phyloP scores from a whole-genome alignment of 176 grass and related monocot genomes.

The Areca catechu region DNA sequence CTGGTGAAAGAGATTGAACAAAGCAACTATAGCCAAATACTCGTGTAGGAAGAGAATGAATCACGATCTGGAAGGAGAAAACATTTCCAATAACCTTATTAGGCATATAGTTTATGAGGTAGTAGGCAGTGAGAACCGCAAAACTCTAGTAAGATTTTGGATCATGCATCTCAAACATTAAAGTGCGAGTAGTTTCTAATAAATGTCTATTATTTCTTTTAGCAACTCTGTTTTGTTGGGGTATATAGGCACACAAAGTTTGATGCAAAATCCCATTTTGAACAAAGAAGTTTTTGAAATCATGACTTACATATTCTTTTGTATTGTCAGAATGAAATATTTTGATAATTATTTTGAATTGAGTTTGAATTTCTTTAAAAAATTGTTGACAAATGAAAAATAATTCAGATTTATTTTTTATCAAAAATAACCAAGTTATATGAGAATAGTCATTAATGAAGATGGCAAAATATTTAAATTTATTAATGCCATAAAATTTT shows the following conservation, averaged over 20 bases:
- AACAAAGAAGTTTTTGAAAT: not conserved
- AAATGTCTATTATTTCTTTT: not conserved
- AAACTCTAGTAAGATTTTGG: no score
- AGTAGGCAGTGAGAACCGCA: no score
- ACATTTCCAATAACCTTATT: no score
- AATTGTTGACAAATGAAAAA: not conserved
- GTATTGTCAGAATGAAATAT: not conserved
- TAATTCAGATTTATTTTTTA: not conserved
- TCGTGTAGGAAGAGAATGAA: no score
- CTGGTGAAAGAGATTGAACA: no score
- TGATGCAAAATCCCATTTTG: no score
- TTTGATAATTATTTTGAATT: not conserved
- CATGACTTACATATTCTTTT: not conserved
- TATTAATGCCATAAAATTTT: no score
- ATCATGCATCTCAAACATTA: not conserved
- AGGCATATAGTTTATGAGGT: no score
- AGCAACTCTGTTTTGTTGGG: conserved; percentile 6
- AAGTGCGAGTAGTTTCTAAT: not conserved
- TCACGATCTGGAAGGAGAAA: no score
- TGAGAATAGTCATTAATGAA: not conserved
- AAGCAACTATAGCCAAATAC: no score
- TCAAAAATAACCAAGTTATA: not conserved
- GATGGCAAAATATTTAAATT: not conserved
- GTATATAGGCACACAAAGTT: not conserved
- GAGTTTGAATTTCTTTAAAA: not conserved